Evolutionary conservation across 2,329 filamentous ascomycete genomes (phyloP), one percentile per base, ranked within the genome.

Genomic region (Aspergillus texensis): DNA sequence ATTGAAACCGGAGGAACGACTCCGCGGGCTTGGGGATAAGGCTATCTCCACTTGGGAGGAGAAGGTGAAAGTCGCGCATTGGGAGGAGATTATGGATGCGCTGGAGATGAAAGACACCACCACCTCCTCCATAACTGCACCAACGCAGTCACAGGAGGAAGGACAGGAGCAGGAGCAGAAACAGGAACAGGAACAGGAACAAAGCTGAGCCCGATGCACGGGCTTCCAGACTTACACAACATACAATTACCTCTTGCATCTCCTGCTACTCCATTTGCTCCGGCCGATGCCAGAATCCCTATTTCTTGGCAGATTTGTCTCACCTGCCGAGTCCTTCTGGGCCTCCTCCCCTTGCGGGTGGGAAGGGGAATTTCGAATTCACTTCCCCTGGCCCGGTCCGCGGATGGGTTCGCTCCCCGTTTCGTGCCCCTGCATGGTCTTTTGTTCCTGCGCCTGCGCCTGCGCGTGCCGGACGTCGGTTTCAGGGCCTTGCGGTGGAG

Each of bases 41-140:
- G 73, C 71, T 5, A 53, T 79, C 19, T 63, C 69, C 6, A 57
- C 50, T 50, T 79, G 77, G 77, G 77, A 79, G 62, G 67, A 60
- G 12, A 67, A 62, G 53, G 74, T 75, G 24, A 43, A 54, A 6
- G 73, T 79, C n/a, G 70, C 75, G 30, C 62, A 60, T n/a, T 79
- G 77, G 77, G 77, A 79, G 63, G 72, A 75, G 68, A 76, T 73
- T 57, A 77, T 79, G 75, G 77, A 77, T 36, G 69, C 71, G 1
- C 63, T 79, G 57, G 77, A 79, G 65, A 67, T 69, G 70, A 77
- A 74, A 61, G 72, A 75, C 43, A 43, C 39, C 16, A 10, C 34
- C 34, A 34, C 32, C 0, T 6, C 34, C 11, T 3, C 30, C 3
- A 34, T 10, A 10, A 11, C 32, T 1, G 26, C 12, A 1, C 34